Evolutionary conservation across 2,329 filamentous ascomycete species (phyloP), one percentile per base, ranked within the genome.

Genomic region (Fusarium anguioides): DNA sequence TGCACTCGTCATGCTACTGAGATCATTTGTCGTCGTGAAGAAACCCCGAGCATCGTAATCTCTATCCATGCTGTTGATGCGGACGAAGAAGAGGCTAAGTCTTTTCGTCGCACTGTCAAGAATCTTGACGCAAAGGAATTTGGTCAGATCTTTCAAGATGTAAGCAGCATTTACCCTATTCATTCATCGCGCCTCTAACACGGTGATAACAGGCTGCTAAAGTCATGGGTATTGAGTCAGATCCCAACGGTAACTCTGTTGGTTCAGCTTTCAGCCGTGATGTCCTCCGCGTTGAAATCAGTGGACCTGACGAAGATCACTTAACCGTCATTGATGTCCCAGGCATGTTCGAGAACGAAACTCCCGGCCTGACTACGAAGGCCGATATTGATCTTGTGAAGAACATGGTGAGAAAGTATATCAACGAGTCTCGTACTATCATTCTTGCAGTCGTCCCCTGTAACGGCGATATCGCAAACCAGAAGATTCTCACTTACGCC

Each of bases 271-370:
- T 86, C 46, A 84, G 81, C 27, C 75, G 82, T 6, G 82, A 86
- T 36, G 64, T 80, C 1, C 70, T 80, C n/a, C 73, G 74, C 0
- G 74, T 80, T 1, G 78, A 80, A 51, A 82, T 84, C 27, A 75
- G 74, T 3, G 82, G 84, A 0, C 84, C 84, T 0, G 46, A 79
- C 0, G 81, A 77, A 67, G 72, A 81, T 4, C 80, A 85, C 17
- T 76, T 86, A 8, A 87, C 84, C 0, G 76, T 87, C 8, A 86
- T 86, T 7, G 84, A 87, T 18, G 82, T 87, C 0, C 84, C 84
- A 0, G 85, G 84, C 0, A 82, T 86, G n/a, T 86, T 86, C 18
- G 61, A 77, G 50, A 67, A 69, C 18, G 51, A 33, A 1, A 72
- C 70, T 0, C 57, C 64, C 44, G 82, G 81, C 0, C 20, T 80